Conservation (phyloP, 2,329 filamentous ascomycete species). For the Akanthomyces uredinophilus region DNA sequence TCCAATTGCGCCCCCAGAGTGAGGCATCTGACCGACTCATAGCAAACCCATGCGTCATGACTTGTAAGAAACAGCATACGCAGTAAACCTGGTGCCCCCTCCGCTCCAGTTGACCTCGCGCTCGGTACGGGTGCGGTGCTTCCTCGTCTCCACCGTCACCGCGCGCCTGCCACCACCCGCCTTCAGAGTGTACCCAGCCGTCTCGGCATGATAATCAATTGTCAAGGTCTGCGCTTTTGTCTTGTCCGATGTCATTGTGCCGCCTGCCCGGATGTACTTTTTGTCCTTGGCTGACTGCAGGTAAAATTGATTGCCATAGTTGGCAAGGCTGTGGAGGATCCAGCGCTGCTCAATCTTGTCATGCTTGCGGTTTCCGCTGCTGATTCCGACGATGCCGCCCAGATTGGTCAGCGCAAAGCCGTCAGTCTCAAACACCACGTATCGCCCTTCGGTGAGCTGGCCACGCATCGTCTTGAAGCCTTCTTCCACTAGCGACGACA, state of each 20-base stretch:
- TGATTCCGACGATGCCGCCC: constrained; percentile 21
- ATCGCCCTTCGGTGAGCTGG: constrained; percentile 47
- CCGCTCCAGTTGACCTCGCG: neutral
- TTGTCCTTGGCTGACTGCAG: constrained; percentile 25
- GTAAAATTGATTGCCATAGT: constrained; percentile 19
- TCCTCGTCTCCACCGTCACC: neutral
- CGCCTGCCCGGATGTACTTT: constrained; percentile 18
- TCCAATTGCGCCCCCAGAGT: neutral
- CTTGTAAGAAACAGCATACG: constrained; percentile 9
- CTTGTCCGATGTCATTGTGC: constrained; percentile 13
- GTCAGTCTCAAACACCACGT: constrained; percentile 42
- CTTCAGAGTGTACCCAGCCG: neutral
- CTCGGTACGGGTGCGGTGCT: neutral
- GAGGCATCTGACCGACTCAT: neutral
- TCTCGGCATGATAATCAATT: constrained; percentile 6
- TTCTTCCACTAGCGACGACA: constrained; percentile 38
- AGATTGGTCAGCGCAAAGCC: constrained; percentile 34
- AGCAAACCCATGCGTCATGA: neutral
- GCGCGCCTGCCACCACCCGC: neutral
- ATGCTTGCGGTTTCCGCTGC: constrained; percentile 25
- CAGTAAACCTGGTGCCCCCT: neutral
- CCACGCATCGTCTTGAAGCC: constrained; percentile 49
- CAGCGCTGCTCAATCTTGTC: constrained; percentile 40
- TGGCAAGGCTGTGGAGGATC: constrained; percentile 36
- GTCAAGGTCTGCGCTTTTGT: neutral